Evolutionary conservation across 306 rosid genomes (phyloP), one percentile per base, ranked within the genome.

Genomic region (Trifolium fragiferum): DNA sequence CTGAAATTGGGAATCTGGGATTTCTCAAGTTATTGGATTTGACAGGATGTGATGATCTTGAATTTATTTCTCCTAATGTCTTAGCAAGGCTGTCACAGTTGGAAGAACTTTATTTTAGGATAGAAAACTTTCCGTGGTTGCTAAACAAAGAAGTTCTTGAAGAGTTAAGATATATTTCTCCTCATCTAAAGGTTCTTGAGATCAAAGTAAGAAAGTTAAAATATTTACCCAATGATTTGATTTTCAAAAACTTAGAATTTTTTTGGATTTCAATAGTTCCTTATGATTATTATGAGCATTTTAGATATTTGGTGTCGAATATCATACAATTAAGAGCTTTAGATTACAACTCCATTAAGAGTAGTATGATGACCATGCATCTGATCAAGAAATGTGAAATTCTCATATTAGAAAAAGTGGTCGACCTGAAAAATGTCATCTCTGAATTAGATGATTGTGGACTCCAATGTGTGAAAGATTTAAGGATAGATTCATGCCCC

Each of bases 41-140:
- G 79, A 73, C 75, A 3, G 7, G 7, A 14, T 79, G 82, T 8
- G n/a, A 72, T 32, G 14, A 19, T 10, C 78, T 72, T 54, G n/a
- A 4, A 1, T 2, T 64, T 4, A 32, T 72, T 20, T 79, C 78
- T 30, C 1, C 43, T 20, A 68, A 74, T 49, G 74, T 72, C 21
- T 51, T 79, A 0, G 10, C 25, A 27, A 72, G 62, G 6, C 35
- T 72, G 13, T 41, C 68, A 30, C 20, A 8, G 6, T 72, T 79
- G 21, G 78, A 78, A 78, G 82, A 72, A 44, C 78, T 78, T 53
- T 78, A 72, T 43, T 30, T 78, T 3, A 40, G 74, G 41, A 37
- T 64, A 5, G 5, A 6, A 0, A 71, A 78, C 32, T 78, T 72
- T 16, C 71, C 23, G 10, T 54, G 68, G 61, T 43, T 8, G 49